Base-by-base conservation (phyloP, 768 basidiomycete species). In the Tricholomella constricta region DNA sequence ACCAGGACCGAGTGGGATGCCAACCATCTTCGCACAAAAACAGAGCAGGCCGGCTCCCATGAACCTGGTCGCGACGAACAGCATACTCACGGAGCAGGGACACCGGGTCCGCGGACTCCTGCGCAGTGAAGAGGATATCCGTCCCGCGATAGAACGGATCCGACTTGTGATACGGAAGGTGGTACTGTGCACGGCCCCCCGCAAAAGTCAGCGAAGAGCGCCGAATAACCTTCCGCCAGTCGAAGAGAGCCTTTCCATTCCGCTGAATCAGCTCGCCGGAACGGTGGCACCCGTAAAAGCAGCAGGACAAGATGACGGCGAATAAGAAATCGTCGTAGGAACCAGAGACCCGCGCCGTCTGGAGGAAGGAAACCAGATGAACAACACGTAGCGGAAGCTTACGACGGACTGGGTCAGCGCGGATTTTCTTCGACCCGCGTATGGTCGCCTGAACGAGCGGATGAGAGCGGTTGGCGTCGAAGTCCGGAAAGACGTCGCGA, bases 171-270 rank as follows among this genome's bases (percentile, higher is more conserved):
- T 70, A 70, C 6, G 65, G 67, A 0, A 70, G 57, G 25, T 49
- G 59, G 47, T 69, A 70, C 5, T 37, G 19, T 4, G 40, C 41
- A 8, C 34, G 32, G 14, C 32, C 9, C 12, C 8, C 3, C 12
- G 19, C 0, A 14, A 44, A 51, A 1, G 17, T 12, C 3, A 51
- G 31, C 2, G 42, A 51, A 10, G 31, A 23, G 2, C 58, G 46
- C 36, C 64, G 61, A 31, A 69, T 67, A n/a, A 68, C 52, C 45
- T 69, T 69, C 1, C 57, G 44, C 62, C 59, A 67, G 40, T 69
- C 60, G n/a, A 62, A 31, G 4, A 45, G 29, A 5, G 3, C 19
- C 1, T 12, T 10, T 6, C 44, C 52, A 19, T 61, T 59, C 26
- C 55, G 60, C 36, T 57, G 26, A 12, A 66, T 43, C 6, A 69